Base-by-base conservation (phyloP, 108 stramenopile genomes). In the Cyclotella sp. region DNA sequence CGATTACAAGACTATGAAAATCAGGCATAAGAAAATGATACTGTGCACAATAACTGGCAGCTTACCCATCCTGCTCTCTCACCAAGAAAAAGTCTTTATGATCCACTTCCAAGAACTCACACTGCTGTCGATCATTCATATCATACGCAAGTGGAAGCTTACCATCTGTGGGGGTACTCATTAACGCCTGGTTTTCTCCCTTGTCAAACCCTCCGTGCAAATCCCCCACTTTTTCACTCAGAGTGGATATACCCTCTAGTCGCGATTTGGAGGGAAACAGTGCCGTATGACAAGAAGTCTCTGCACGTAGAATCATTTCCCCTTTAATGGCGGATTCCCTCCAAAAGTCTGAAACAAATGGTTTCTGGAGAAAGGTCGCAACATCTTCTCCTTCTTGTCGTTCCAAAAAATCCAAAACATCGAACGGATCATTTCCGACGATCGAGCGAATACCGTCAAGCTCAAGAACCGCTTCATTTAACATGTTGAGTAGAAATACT, bases 11-110 rank as follows among this genome's bases (percentile, higher is more conserved):
- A 18, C 16, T 5, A 41, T 19, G 29, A 63, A 14, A 42, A 41
- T 19, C 41, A 21, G 21, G n/a, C 2, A 63, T 3, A 3, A 34
- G n/a, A n/a, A n/a, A n/a, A n/a, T n/a, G n/a, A n/a, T n/a, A n/a
- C n/a, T n/a, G n/a, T n/a, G n/a, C n/a, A n/a, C n/a, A n/a, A n/a
- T n/a, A n/a, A n/a, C n/a, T n/a, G n/a, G 27, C 15, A 19, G 30
- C 55, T 42, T 18, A 68, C 55, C 76, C 76, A 57, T 77, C 76
- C 45, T 71, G 69, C 59, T 76, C 69, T 41, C 66, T 77, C 24
- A 77, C 70, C 21, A 71, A 43, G 44, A 77, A 77, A 59, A 77
- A 77, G 29, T 77, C 70, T 53, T 77, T 77, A 45, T 77, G 76
- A 22, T 77, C 70, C 9, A 77, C 62, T 61, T 82, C 75, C 49